Base-by-base conservation (phyloP, 2,329 filamentous ascomycete genomes). In the Colletotrichum endophyticum region DNA sequence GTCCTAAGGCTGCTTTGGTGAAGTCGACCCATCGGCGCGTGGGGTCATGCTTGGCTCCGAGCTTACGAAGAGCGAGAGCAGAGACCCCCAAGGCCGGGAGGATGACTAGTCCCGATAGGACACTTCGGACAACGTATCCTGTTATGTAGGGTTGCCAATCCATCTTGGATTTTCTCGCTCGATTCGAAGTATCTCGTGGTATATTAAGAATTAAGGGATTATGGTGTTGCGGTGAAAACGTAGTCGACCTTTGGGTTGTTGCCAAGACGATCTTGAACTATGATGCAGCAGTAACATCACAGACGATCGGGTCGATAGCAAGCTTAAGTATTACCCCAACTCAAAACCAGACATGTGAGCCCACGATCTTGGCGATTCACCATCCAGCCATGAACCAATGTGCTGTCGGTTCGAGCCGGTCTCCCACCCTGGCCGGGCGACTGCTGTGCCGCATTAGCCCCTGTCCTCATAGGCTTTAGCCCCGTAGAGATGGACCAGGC, bases 1-100 rank as follows among this genome's bases (percentile, higher is more conserved):
- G 63, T 2, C 75, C 69, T 13, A 84, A 75, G 1, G 81, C 80
- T 2, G 69, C 6, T 61, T 82, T 83, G 66, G 81, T 78, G 22
- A 74, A 81, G 4, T 63, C 76, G 15, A 82, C 79, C 22, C 79
- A 82, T 32, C 64, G 77, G 44, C 81, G 76, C 1, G 80, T 80
- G 3, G 79, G 77, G 36, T 84, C 82, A 0, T 74, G 77, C 22
- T 76, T 75, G 34, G 77, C 73, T 2, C 80, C 80, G 2, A 78
- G 77, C 8, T 78, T n/a, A 56, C 80, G 81, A 15, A 81, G 56
- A 13, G 81, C 67, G 28, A 71, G 78, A 34, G 81, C 71, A 75
- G 81, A 78, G 30, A 82, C 44, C 16, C 79, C 36, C 13, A 79
- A 1, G 8, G 79, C 70, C 2, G 81, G 78, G 4, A 81, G 22